A percentile compares a stretch with the other conserved stretches of the same genome.
Conservation (phyloP, 192 early-diverging fungal genomes). For the Glomus cerebriforme region DNA sequence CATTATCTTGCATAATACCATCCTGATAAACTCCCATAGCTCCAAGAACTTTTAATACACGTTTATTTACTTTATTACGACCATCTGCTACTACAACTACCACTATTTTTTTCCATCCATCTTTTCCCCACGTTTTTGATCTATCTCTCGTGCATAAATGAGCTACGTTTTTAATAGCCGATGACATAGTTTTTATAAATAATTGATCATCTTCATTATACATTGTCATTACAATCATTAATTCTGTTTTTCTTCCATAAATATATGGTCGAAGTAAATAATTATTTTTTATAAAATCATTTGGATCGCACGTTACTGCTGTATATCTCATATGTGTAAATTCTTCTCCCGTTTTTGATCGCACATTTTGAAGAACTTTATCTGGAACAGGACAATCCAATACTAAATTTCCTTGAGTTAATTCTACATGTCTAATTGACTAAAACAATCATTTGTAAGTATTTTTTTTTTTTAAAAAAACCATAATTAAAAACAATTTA, state of each 20-base stretch:
- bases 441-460: too few relatives aligned
- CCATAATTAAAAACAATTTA: neutral
- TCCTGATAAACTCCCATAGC: conserved; percentile 80
- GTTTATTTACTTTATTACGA: conserved; percentile 72
- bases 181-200: conserved; percentile 86
- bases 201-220: conserved; percentile 88
- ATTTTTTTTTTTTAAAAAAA: neutral
- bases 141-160: conserved; percentile 76
- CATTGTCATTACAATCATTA: conserved; percentile 95
- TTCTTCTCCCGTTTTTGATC: conserved; percentile 54
- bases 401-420: conserved; percentile 69
- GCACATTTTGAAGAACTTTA: conserved; percentile 52
- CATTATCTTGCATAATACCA: conserved; percentile 66
- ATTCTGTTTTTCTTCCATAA: conserved; percentile 75
- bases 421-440: conserved; percentile 39
- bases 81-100: conserved; percentile 93
- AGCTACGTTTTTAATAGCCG: conserved; percentile 93
- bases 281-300: conserved; percentile 61
- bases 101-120: conserved; percentile 90
- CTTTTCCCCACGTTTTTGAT: conserved; percentile 75
- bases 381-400: conserved; percentile 64
- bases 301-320: conserved; percentile 67
- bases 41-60: conserved; percentile 77
- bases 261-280: conserved; percentile 72
- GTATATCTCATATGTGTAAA: conserved; percentile 74